Conservation (phyloP, 306 rosid genomes). For the Vachellia pachyceras region DNA sequence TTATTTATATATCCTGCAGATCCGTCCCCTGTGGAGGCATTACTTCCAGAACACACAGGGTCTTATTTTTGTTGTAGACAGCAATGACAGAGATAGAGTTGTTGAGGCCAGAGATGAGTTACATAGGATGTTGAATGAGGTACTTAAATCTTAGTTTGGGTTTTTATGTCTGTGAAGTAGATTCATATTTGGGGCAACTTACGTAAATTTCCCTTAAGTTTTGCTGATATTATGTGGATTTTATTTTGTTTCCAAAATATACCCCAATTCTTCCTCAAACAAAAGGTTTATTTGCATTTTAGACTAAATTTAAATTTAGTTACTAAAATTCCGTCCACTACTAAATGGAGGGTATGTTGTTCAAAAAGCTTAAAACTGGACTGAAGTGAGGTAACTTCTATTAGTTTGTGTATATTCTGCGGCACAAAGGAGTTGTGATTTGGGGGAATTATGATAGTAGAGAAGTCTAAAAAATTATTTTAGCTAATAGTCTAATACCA, state of each 20-base stretch:
- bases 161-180: background rate
- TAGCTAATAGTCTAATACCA: background rate
- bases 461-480: background rate
- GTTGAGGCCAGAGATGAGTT: constrained; percentile 99
- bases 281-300: background rate
- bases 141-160: constrained; percentile 43
- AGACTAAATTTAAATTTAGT: background rate
- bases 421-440: background rate
- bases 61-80: constrained; percentile 98
- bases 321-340: background rate
- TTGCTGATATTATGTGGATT: background rate
- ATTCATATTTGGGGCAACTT: constrained; percentile 16
- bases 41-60: constrained; percentile 99
- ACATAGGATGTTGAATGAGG: constrained; percentile 99
- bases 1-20: constrained; percentile 58
- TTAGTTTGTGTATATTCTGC: background rate
- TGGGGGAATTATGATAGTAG: background rate
- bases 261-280: background rate
- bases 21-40: constrained; percentile 99
- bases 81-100: constrained; percentile 99
- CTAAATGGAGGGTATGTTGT: background rate
- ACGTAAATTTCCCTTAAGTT: background rate
- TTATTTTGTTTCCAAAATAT: background rate
- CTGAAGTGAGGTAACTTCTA: background rate
- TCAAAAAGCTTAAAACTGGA: background rate